Base-by-base conservation (phyloP, 495 filamentous ascomycete genomes). In the Penicillium pancosmium region DNA sequence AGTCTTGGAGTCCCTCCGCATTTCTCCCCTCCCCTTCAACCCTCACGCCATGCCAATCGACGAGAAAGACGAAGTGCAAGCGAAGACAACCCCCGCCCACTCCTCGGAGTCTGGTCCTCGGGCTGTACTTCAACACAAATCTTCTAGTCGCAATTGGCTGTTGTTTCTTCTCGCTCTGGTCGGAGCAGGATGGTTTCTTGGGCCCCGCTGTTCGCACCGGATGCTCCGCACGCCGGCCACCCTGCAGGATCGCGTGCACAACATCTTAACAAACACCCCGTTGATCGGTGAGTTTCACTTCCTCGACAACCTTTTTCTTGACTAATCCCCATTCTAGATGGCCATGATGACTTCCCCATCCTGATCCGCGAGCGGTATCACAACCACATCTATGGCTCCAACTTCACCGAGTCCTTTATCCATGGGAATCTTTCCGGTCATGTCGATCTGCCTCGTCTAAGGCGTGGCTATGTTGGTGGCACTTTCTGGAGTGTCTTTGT, bases 401-500 rank as follows among this genome's bases (percentile, higher is more conserved):
- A 88, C 43, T 97, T 97, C 73, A 88, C 82, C 10, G 72, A 82
- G 5, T 79, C 81, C 16, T 91, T 93, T 61, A 80, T 84, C 54
- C 68, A 88, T 8, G 91, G 90, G 19, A 84, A 81, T 5, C 70
- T 96, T 41, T 51, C 62, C 1, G 74, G 69, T n/a, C 92, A 98
- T 63, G 89, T 95, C 40, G 93, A 98, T 70, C 70, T 97, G 8
- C 89, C 90, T 1, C 77, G 85, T n/a, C 70, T 87, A 34, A 64
- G 61, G 12, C 36, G 72, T 19, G 84, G 84, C 5, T 68, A 70
- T 27, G 76, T 82, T 18, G 81, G 83, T 25, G 82, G 93, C 25
- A 86, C 90, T 8, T 97, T 98, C 70, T 98, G 94, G 94, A 93
- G 89, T 71, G 91, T 92, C 16, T 98, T 80, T 65, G 83, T 90